Evolutionary conservation across 169 alveolate genomes (phyloP), one percentile per base, ranked within the genome.

Genomic region (Plasmodium knowlesi): DNA sequence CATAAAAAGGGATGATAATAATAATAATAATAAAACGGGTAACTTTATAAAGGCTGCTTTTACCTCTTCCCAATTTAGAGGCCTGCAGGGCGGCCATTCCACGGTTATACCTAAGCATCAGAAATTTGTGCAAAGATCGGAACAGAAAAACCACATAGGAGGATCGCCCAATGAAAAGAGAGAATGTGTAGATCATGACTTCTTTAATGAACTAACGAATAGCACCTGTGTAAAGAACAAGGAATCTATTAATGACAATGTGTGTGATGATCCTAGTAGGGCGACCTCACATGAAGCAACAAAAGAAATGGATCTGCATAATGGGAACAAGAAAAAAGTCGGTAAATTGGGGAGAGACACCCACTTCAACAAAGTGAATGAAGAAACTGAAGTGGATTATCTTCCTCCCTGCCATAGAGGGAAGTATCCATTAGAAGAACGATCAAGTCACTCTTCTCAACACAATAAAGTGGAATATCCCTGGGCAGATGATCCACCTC

Each of bases 61-160:
- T 28, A 30, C 74, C 61, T 30, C 90, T 54, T 82, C 76, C 41
- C 82, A 70, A 22, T 19, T 70, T 83, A 67, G 50, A 67, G 76
- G 46, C 46, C 3, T 83, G 19, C 67, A 53, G 19, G 19, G 53
- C 54, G 76, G 32, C 32, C 25, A 10, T 67, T 22, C 92, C 54
- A 32, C 46, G 19, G 14, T 28, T n/a, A 82, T 28, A 32, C 25
- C 43, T 6, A 67, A 82, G 41, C 37, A 82, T n/a, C 46, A 57
- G 28, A 82, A 82, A 30, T 9, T 57, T 5, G 71, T 82, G 22
- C 67, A 30, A 37, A 82, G 32, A 30, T 82, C 73, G 32, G 53
- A 43, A 22, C 73, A 67, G 50, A 83, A 67, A 34, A 39, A 80
- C 16, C 28, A 22, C 28, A 39, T 39, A 80, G 39, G 86, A 43